Base-by-base conservation (phyloP, 2,329 filamentous ascomycete species). In the Fusarium sp. region DNA sequence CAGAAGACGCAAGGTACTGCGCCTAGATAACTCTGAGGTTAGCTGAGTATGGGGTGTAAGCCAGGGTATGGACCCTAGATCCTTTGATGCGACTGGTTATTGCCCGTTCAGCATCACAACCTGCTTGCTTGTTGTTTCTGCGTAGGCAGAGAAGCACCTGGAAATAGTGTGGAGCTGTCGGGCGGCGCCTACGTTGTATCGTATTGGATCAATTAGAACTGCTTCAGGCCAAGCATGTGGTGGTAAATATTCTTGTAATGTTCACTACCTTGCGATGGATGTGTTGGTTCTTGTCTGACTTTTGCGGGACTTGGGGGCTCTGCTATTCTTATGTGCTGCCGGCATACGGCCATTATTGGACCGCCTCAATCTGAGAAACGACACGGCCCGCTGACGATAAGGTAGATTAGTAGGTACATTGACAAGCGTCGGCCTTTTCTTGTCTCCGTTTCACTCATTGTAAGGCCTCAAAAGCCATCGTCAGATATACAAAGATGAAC, bases 221-320 rank as follows among this genome's bases (percentile, higher is more conserved):
- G 20, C n/a, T 53, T 33, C 28, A 46, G n/a, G 38, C 40, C 30
- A 54, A 37, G 38, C 18, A 31, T 50, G 20, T 53, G 49, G 40
- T 59, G 53, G 56, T 59, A 52, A 49, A 69, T 36, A 37, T 45
- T 65, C 45, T 62, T 20, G 42, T 40, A 52, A 68, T 65, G 28
- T 26, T 41, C 38, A 41, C 13, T 41, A 26, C 38, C 38, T 41
- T 50, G 23, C 31, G 26, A 42, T 45, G 62, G 26, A 42, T 45
- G 62, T 67, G 66, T 63, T 55, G 36, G 65, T 44, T 67, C 61
- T 54, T 57, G 51, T 46, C 57, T 40, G 34, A 30, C 16, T 62
- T 67, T 70, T 42, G 69, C 62, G 57, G 66, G 57, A 59, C 62
- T 64, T 67, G 57, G 67, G 57, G 51, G 60, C 65, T 71, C 46